phyloP scores from a whole-genome alignment of 805 yeast genomes.

The Teunomyces tritomae region DNA sequence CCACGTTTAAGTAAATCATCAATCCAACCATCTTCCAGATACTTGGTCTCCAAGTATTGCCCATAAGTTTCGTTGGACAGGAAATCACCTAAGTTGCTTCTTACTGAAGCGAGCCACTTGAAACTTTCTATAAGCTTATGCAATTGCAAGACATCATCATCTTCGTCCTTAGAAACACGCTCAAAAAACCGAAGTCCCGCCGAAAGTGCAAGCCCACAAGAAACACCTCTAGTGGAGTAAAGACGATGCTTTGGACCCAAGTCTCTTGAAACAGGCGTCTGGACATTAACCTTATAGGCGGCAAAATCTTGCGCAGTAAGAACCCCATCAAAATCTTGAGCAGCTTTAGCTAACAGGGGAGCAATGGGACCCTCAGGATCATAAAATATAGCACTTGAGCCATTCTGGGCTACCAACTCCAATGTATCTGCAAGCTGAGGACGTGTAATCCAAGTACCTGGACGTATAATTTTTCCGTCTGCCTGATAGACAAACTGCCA shows the following conservation, averaged over 20 bases:
- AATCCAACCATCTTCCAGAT: slow-evolving; percentile 58
- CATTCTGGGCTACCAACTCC: slow-evolving; percentile 67
- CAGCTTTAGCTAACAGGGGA: slow-evolving; percentile 48
- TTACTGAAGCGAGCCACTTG: slow-evolving; percentile 90
- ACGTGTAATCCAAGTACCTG: slow-evolving; percentile 63
- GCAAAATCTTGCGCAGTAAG: slow-evolving; percentile 63
- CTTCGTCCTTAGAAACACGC: slow-evolving; percentile 20
- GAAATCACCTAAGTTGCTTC: slow-evolving; percentile 81
- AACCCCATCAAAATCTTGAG: slow-evolving; percentile 63
- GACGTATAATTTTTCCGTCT: slow-evolving; percentile 26
- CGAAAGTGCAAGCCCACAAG: slow-evolving; percentile 79
- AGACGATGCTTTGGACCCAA: slow-evolving; percentile 21
- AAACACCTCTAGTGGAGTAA: slow-evolving; percentile 61
- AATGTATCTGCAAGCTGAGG: slow-evolving; percentile 66
- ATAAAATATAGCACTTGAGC: slow-evolving; percentile 74
- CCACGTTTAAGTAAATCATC: slow-evolving; percentile 35
- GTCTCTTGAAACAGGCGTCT: slow-evolving; percentile 21
- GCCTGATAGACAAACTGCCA: slow-evolving; percentile 56
- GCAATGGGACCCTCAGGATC: slow-evolving; percentile 81
- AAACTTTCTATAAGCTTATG: slow-evolving; percentile 79
- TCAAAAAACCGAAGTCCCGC: slow-evolving; percentile 71
- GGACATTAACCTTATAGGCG: slow-evolving; percentile 52
- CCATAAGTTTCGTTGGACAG: slow-evolving; percentile 18
- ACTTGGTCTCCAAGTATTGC: slow-evolving; percentile 37
- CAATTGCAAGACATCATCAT: slow-evolving; percentile 34